Evolutionary conservation across 805 yeast species (phyloP), one percentile per base, ranked within the genome.

Genomic region (Tetrapisispora taiwanensis): DNA sequence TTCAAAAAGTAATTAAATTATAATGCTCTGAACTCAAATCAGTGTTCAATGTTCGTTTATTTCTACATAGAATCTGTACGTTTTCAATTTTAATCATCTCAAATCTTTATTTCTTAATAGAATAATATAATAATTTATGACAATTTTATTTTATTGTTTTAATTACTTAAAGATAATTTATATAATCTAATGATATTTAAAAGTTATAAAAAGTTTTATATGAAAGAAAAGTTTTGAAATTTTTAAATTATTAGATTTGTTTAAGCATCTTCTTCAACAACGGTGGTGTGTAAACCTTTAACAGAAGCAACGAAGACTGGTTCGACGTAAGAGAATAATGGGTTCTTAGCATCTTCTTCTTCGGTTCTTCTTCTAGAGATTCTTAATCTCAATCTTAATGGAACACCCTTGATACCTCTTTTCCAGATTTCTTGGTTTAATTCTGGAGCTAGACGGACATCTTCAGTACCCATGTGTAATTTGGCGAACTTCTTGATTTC

Each of bases 341-440:
- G 87, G 78, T 87, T 89, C 81, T 83, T 84, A 68, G 98, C 97
- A 71, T 87, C 90, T 80, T 92, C 98, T 79, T 92, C 98, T 75
- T 92, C 97, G 80, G 92, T 92, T 81, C 97, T 87, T 89, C 84
- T 92, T 83, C 95, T 84, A 55, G 97, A 88, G 76, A 92, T 89
- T 79, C 96, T 89, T 72, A 92, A 80, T 80, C 98, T 89, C 74
- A 92, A 71, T 82, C 96, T 89, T 87, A 76, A 78, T 72, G 95
- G 95, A 68, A 87, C 95, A 79, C 97, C 97, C 81, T 89, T 88
- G 77, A 92, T 82, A 80, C 98, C 98, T 79, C 95, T 89, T 75
- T 86, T 84, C 98, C 98, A 92, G 78, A 92, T 79, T 69, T 83
- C 94, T 75, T 89, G 92, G 85, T 92, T 92, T 74, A 92, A 79